Conservation (phyloP, 148 eudicot genomes). For the Persicaria tinctoria region DNA sequence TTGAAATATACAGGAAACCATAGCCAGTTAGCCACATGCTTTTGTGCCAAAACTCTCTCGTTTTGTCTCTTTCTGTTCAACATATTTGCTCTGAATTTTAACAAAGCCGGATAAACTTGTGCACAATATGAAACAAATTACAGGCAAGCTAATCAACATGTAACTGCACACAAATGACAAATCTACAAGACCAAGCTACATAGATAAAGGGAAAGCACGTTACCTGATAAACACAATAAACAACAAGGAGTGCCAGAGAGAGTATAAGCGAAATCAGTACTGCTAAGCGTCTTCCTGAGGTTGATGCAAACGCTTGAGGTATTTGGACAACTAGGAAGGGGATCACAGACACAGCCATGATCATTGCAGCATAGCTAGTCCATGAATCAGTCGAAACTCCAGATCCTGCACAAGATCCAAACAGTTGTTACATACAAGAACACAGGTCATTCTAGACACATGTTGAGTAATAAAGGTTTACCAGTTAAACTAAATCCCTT, state of each 20-base stretch:
- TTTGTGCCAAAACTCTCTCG: too few relatives aligned
- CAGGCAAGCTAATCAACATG: background rate
- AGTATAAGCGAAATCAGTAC: conserved; percentile 44
- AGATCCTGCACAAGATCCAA: conserved; percentile 26
- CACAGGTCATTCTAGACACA: background rate
- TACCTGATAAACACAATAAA: conserved; percentile 86
- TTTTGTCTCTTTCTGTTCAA: too few relatives aligned
- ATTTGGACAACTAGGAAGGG: conserved; percentile 54
- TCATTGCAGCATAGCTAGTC: conserved; percentile 53
- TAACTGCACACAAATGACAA: background rate
- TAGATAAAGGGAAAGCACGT: conserved; percentile 2
- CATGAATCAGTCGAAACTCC: conserved; percentile 52
- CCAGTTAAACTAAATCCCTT: conserved; percentile 57
- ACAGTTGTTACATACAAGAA: background rate
- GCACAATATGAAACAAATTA: background rate
- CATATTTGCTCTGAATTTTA: too few relatives aligned
- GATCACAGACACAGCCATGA: conserved; percentile 47
- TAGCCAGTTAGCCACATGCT: too few relatives aligned
- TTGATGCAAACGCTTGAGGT: conserved; percentile 35
- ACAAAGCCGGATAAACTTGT: background rate
- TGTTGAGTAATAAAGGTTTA: conserved; percentile 12
- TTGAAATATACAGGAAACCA: too few relatives aligned
- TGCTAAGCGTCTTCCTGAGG: conserved; percentile 42
- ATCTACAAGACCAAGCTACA: background rate
- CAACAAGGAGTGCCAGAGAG: conserved; percentile 45